Conservation (phyloP, 2,329 filamentous ascomycete species). For the Tothia fuscella region DNA sequence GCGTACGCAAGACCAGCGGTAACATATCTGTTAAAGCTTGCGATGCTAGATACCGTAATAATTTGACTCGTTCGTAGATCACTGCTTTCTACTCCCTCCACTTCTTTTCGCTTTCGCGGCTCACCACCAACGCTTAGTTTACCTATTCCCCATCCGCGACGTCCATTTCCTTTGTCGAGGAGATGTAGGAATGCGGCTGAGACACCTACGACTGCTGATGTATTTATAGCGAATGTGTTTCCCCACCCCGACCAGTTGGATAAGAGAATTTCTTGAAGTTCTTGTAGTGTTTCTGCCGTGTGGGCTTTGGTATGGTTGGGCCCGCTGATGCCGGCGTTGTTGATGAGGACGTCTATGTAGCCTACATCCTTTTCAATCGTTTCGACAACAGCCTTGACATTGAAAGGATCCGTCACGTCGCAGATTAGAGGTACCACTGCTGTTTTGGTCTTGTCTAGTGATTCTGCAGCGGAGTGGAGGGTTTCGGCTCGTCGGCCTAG, state of each 20-base stretch:
- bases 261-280: constrained; percentile 31
- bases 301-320: constrained; percentile 31
- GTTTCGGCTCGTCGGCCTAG: constrained; percentile 31
- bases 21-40: constrained; percentile 21
- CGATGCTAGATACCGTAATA: constrained; percentile 9
- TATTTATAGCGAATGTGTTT: constrained; percentile 19
- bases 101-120: constrained; percentile 15
- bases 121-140: constrained; percentile 19
- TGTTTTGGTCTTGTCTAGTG: constrained; percentile 22
- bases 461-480: constrained; percentile 28
- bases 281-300: constrained; percentile 30
- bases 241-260: constrained; percentile 23
- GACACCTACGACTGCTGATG: constrained; percentile 27
- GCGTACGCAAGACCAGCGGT: constrained; percentile 31
- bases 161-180: constrained; percentile 31
- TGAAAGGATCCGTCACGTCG: constrained; percentile 31
- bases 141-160: constrained; percentile 26
- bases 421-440: constrained; percentile 30
- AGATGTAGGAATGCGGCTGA: constrained; percentile 29
- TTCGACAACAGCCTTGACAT: constrained; percentile 29
- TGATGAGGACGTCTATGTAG: constrained; percentile 40
- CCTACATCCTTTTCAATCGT: constrained; percentile 30
- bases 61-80: constrained; percentile 15
- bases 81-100: constrained; percentile 12
- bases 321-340: constrained; percentile 39